Evolutionary conservation across 768 basidiomycete genomes (phyloP).

Genomic region (Trametes elegans): DNA sequence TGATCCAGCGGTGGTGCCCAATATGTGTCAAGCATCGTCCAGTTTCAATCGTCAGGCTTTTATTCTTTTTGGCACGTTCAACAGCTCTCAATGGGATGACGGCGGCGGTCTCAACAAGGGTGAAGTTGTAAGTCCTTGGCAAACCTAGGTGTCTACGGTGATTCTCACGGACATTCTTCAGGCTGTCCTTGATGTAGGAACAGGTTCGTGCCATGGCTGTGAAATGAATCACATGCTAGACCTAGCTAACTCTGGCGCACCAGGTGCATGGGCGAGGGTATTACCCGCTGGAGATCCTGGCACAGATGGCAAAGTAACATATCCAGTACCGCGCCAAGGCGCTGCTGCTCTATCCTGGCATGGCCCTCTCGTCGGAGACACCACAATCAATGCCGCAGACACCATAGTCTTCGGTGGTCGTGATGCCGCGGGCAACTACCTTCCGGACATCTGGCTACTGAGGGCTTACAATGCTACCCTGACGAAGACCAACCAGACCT

Average conservation of each 20-base stretch:
- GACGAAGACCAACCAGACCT: conserved; percentile 50
- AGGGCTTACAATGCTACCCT: conserved; percentile 66
- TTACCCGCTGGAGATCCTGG: conserved; percentile 77
- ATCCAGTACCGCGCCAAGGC: conserved; percentile 70
- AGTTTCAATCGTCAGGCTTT: conserved; percentile 65
- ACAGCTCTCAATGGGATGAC: conserved; percentile 67
- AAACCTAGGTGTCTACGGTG: neutral
- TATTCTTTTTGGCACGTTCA: conserved; percentile 65
- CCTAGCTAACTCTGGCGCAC: neutral
- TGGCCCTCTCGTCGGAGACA: conserved; percentile 53
- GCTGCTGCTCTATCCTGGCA: conserved; percentile 59
- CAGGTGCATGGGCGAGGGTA: conserved; percentile 61
- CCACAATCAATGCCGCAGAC: conserved; percentile 52
- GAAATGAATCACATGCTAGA: too few species aligned
- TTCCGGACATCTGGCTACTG: conserved; percentile 77
- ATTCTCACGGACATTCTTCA: conserved; percentile 25
- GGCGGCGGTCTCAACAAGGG: conserved; percentile 56
- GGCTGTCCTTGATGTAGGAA: conserved; percentile 56
- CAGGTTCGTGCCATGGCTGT: conserved; percentile 11
- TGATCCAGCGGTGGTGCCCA: conserved; percentile 58
- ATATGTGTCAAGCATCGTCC: conserved; percentile 53
- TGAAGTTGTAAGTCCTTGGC: conserved; percentile 59
- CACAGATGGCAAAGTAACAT: conserved; percentile 41
- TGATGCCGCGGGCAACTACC: conserved; percentile 61
- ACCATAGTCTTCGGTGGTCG: conserved; percentile 79